phyloP scores from a whole-genome alignment of 2,329 filamentous ascomycete genomes.

The Epicoccum nigrum region DNA sequence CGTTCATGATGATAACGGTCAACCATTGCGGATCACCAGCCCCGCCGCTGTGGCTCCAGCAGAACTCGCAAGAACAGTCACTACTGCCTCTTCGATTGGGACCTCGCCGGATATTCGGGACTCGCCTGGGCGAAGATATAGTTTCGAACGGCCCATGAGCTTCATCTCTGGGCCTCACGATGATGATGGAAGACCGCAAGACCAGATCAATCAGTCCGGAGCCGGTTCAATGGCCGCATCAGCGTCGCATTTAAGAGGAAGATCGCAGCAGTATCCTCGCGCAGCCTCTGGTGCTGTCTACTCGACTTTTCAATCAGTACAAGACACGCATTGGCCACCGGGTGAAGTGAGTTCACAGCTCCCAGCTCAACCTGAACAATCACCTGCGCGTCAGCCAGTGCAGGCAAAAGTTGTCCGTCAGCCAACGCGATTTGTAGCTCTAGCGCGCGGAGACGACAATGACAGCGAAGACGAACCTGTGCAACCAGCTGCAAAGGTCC shows the following conservation, averaged over 20 bases:
- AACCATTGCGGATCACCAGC: constrained; percentile 31
- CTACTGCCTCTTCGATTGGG: constrained; percentile 7
- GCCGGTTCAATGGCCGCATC: constrained; percentile 11
- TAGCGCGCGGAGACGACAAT: not conserved
- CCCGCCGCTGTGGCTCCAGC: not conserved
- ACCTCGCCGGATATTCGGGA: constrained; percentile 21
- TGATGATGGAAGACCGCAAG: constrained; percentile 42
- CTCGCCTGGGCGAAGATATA: constrained; percentile 32
- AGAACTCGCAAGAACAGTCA: constrained; percentile 13
- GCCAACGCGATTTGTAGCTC: constrained; percentile 11
- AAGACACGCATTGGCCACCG: constrained; percentile 13
- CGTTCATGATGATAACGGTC: constrained; percentile 36
- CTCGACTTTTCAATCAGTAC: constrained; percentile 15
- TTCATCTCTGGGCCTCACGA: constrained; percentile 44
- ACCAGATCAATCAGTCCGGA: constrained; percentile 42
- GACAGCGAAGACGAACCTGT: not conserved
- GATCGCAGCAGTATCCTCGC: constrained; percentile 16
- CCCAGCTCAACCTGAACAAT: constrained; percentile 1
- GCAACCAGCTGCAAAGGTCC: not conserved
- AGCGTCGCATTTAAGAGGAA: constrained; percentile 15
- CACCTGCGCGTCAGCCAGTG: constrained; percentile 3
- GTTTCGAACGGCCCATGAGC: constrained; percentile 46
- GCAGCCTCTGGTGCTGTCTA: constrained; percentile 14
- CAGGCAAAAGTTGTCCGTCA: constrained; percentile 12
- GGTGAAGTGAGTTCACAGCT: constrained; percentile 3